Evolutionary conservation across 2,329 filamentous ascomycete genomes (phyloP), one percentile per base, ranked within the genome.

Genomic region (Chaetomium sp.): DNA sequence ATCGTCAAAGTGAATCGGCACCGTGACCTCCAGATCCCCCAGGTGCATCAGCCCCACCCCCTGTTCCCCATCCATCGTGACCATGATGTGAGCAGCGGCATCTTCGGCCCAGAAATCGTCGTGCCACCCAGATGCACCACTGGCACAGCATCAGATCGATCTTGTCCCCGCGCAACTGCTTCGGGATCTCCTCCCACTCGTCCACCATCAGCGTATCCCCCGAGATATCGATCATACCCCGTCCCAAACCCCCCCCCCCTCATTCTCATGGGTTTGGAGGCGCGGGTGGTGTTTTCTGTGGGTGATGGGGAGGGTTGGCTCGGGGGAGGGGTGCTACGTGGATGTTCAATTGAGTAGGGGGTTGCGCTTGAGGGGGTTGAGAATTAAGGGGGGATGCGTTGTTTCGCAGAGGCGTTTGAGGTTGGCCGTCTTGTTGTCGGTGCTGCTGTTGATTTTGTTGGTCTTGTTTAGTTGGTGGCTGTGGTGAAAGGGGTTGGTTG

Each of bases 101-200:
- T 70, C 5, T 80, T 78, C 0, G 86, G 85, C 0, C 82, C 80
- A 0, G 87, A 87, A 33, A 90, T 85, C 4, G 85, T 89, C 0
- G 87, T 90, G 2, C 87, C 87, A 23, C 87, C 87, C 0, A 90
- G 75, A 67, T 90, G 87, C 1, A 87, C 79, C 13, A n/a, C n/a
- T n/a, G n/a, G n/a, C n/a, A n/a, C n/a, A 90, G 79, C 87, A 90
- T 90, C 60, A 90, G 75, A 70, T 90, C 86, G 62, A 90, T 84
- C 38, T 80, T 79, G 57, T 84, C 76, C 3, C 79, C 79, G 21
- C 77, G 75, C 68, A 87, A 85, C 56, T 82, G 78, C 66, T 83
- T 72, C 0, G 85, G 83, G 47, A 90, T 89, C 65, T 85, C 79
- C 56, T 83, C 81, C 0, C 90, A 79, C 57, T 90, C 87, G 68